Evolutionary conservation across 2,329 filamentous ascomycete species (phyloP).

Genomic region (Westerdykella ornata): DNA sequence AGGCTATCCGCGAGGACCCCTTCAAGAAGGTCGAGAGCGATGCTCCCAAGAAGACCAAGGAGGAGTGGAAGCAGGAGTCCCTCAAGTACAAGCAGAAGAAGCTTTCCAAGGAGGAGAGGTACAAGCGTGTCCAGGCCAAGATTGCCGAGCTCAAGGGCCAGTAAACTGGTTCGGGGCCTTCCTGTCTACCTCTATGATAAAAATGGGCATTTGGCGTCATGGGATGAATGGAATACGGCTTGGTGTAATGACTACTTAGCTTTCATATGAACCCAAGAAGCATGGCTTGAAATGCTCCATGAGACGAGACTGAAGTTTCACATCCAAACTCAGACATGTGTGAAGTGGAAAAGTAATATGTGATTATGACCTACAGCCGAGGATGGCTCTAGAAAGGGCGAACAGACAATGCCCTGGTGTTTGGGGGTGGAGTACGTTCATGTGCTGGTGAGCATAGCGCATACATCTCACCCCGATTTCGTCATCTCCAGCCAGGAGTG

Average conservation of each 20-base stretch:
- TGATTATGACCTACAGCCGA: neutral
- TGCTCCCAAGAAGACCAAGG: conserved; percentile 89
- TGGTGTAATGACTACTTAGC: conserved; percentile 26
- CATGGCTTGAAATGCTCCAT: neutral
- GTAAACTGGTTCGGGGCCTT: conserved; percentile 17
- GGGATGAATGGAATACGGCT: conserved; percentile 27
- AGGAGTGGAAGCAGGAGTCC: conserved; percentile 91
- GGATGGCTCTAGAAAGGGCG: too few species aligned
- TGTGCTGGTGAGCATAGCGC: too few species aligned
- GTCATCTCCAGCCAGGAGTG: too few species aligned
- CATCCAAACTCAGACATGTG: neutral
- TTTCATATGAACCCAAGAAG: conserved; percentile 15
- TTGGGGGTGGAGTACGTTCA: too few species aligned
- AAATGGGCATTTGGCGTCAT: conserved; percentile 33
- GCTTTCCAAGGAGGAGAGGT: conserved; percentile 76
- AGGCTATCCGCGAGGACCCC: conserved; percentile 93
- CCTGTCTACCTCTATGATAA: conserved; percentile 24
- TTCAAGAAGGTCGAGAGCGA: conserved; percentile 81
- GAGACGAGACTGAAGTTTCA: neutral
- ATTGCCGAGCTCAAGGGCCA: conserved; percentile 68
- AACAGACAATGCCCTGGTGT: too few species aligned
- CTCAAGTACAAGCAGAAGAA: conserved; percentile 78
- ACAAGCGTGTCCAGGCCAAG: conserved; percentile 78
- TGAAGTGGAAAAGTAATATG: neutral
- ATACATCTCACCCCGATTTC: too few species aligned